Base-by-base conservation (phyloP, 179 eudicot genomes). In the Pouteria campechiana region DNA sequence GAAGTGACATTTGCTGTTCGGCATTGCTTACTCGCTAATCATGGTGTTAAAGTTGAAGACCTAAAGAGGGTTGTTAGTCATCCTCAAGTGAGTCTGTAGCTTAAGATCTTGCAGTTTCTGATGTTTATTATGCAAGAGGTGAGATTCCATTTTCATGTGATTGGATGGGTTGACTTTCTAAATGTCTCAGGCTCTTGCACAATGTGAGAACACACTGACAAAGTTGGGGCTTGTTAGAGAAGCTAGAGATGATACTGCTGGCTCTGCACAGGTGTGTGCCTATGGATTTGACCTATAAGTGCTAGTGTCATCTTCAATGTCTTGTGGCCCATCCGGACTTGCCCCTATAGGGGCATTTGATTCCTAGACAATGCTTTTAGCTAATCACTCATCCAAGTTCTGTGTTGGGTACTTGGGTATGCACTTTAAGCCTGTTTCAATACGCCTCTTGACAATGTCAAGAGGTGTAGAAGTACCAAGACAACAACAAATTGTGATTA, bases 211-310 rank as follows among this genome's bases (percentile, higher is more conserved):
- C 57, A 83, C 78, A 17, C 52, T 88, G 43, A 63, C 82, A 37
- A 68, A 46, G 47, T 54, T 74, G 41, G 87, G 94, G 30, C 41
- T 88, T 51, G 63, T 65, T 28, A 68, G 92, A 61, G 96, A 80
- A 63, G 87, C 87, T 24, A 82, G 67, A 37, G 79, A 77, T 52
- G 96, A 88, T 60, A 88, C 96, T 48, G 96, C 96, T 53, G 98
- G 95, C 50, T 95, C 98, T 37, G 98, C 98, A 21, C 74, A 89
- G 89, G 97, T 89, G 54, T 23, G 42, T 31, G 13, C 14, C 9
- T 13, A 21, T 31, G n/a, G 32, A 29, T 29, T 6, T 11, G 11
- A 29, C 9, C 6, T n/a, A 6, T 6, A 6, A 7, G 40, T 5
- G 13, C 40, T 36, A 6, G 6, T 14, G 14, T 36, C 15, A 8